Base-by-base conservation (phyloP, 2,329 filamentous ascomycete species). In the Alternaria infectoria region DNA sequence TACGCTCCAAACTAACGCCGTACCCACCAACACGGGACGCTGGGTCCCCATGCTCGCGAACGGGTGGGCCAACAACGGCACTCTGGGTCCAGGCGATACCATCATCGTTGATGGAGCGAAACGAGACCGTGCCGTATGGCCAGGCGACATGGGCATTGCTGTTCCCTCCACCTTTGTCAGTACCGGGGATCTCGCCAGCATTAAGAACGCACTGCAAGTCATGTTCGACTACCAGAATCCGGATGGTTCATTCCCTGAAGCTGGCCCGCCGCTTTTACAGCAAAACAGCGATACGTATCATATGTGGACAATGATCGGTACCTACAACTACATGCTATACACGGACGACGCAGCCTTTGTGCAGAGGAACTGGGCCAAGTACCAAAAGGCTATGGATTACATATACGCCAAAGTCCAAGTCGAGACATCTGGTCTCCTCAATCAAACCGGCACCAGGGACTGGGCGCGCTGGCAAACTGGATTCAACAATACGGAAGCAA, bases 31-130 rank as follows among this genome's bases (percentile, higher is more conserved):
- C 44, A 79, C 74, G 57, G 79, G 77, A 45, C 73, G 74, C 17
- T 76, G 66, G 63, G 57, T 71, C 3, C 68, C 69, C 11, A 69
- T 66, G 61, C 63, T 68, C 3, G 59, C 56, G 4, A 57, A 65
- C 9, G 72, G 73, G 3, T 81, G 80, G 79, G 71, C 73, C 2
- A 79, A 81, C 61, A 80, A 81, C 52, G 74, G 69, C 4, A 73
- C 74, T 3, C 65, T 81, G 2, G 74, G 76, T 5, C 72, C 76
- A 30, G 77, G 74, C 2, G 68, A 69, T 1, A 73, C 75, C 8
- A 74, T 80, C 25, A 74, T 81, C 9, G 75, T 80, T 3, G 79
- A 81, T 66, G 79, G 80, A 6, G 80, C 80, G 4, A 81, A 81
- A 52, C 69, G 79, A 32, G 79, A 81, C 56, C 73, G 78, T 28